phyloP scores from a whole-genome alignment of 257 asterid species.

The Nicotiana benthamiana region DNA sequence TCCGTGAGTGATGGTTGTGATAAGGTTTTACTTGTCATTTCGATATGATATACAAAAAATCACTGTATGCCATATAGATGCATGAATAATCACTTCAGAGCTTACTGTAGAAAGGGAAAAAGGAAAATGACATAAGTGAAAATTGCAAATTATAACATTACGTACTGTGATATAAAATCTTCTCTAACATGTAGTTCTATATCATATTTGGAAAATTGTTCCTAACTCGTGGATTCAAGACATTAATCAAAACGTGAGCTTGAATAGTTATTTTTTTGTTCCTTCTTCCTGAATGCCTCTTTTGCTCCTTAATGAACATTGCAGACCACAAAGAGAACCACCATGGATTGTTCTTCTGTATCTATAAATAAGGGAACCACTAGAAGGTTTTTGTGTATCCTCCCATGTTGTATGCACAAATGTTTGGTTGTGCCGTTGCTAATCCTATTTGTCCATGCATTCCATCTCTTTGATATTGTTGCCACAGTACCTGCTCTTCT shows the following conservation, averaged over 20 bases:
- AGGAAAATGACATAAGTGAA: background rate
- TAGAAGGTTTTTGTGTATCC: slow-evolving; percentile 34
- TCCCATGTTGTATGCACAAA: slow-evolving; percentile 35
- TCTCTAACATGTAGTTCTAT: background rate
- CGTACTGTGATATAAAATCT: background rate
- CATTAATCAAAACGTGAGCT: background rate
- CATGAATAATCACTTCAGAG: background rate
- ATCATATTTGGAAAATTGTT: background rate
- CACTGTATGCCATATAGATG: background rate
- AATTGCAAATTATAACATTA: background rate
- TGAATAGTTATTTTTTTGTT: background rate
- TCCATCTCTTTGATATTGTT: slow-evolving; percentile 69
- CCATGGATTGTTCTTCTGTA: background rate
- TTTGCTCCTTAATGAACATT: background rate
- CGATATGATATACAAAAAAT: background rate
- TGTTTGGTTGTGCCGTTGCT: slow-evolving; percentile 25
- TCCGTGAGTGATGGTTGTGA: background rate
- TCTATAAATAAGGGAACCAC: background rate
- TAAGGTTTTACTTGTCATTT: background rate
- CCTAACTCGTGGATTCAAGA: background rate
- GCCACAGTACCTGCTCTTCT: slow-evolving; percentile 88
- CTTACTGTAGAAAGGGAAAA: background rate
- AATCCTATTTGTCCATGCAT: slow-evolving; percentile 67
- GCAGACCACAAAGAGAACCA: background rate
- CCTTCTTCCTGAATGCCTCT: background rate